Conservation (phyloP, 306 rosid species). For the Erythrophleum fordii region DNA sequence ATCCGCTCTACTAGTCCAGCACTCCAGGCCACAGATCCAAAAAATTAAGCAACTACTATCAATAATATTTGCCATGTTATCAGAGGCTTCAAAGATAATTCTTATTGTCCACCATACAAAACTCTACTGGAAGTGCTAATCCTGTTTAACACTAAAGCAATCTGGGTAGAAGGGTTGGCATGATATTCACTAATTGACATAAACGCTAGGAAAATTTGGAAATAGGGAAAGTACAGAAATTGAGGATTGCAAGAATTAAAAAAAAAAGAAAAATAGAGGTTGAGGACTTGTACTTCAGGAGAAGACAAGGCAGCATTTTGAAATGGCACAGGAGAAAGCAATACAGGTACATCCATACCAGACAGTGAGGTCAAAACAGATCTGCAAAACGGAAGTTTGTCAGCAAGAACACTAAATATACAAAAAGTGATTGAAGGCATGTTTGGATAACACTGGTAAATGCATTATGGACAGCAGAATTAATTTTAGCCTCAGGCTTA, state of each 20-base stretch:
- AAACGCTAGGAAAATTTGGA: background rate
- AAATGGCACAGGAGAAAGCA: constrained; percentile 83
- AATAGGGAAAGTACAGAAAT: constrained; percentile 18
- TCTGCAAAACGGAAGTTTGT: constrained; percentile 48
- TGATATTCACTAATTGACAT: constrained; percentile 17
- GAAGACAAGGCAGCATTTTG: constrained; percentile 79
- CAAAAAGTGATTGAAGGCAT: background rate
- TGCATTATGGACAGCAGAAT: background rate
- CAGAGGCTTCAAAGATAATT: background rate
- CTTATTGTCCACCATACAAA: background rate
- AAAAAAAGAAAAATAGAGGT: constrained; percentile 4
- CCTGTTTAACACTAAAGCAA: background rate
- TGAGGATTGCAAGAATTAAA: constrained; percentile 19
- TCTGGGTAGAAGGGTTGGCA: constrained; percentile 23
- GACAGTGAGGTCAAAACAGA: constrained; percentile 69
- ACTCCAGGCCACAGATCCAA: background rate
- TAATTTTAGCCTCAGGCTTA: background rate
- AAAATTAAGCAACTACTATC: background rate
- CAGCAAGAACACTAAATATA: constrained; percentile 22
- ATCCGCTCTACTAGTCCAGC: background rate
- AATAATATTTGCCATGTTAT: background rate
- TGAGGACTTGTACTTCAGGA: constrained; percentile 61
- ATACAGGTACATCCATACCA: constrained; percentile 78
- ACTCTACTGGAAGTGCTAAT: background rate
- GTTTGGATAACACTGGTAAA: background rate